A percentile compares a stretch with the other conserved stretches of the same genome.
These are phyloP conservation scores for Actinidia chinensis DNA, from an alignment of 179 eudicot species.

Conservation along the genomic window DNA sequence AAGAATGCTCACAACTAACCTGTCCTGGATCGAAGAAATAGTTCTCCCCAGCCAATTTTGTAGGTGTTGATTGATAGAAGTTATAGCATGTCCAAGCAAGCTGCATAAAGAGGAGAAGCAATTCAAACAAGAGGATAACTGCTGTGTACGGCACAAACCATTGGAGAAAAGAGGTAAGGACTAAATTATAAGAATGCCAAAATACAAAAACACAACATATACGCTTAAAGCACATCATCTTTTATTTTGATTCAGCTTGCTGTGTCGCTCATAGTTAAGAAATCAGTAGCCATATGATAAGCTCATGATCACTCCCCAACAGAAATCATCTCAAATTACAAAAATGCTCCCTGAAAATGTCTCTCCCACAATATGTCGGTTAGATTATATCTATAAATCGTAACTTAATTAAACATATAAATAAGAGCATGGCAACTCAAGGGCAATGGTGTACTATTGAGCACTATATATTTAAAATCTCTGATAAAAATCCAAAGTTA, in stretches of 20 bases:
- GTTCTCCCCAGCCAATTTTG: conserved; percentile 98
- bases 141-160: not conserved
- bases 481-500: conserved; percentile 21
- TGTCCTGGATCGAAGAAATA: conserved; percentile 76
- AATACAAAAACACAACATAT: too few relatives aligned
- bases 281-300: not conserved
- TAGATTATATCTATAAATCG: not conserved
- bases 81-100: conserved; percentile 99
- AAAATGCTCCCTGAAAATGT: not conserved
- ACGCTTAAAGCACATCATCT: too few relatives aligned
- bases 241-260: not conserved
- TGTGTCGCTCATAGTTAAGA: not conserved
- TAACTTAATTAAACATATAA: not conserved
- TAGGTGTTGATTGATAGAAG: conserved; percentile 94
- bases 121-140: not conserved
- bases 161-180: not conserved
- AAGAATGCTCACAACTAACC: conserved; percentile 40
- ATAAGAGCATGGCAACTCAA: not conserved
- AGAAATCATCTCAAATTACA: too few relatives aligned
- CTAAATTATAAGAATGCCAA: too few relatives aligned
- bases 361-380: not conserved
- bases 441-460: not conserved
- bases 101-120: conserved; percentile 44
- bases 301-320: not conserved
- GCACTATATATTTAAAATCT: not conserved